Percentiles rank a stretch among this genome's conserved stretches.
phyloP scores from a whole-genome alignment of 495 filamentous ascomycete genomes.

The Penicillium turbatum region DNA sequence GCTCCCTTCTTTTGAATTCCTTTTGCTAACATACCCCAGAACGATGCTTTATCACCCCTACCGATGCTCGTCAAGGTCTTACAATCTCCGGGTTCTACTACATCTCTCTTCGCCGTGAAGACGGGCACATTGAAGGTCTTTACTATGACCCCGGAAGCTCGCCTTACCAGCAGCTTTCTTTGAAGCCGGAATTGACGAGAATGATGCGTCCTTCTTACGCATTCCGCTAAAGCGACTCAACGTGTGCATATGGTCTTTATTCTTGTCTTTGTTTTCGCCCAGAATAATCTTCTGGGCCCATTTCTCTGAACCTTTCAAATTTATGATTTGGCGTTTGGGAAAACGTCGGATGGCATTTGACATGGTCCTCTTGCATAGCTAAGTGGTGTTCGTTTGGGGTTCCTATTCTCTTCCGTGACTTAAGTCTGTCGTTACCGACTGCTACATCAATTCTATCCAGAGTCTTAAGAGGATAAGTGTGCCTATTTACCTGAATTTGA shows the following conservation, averaged over 20 bases:
- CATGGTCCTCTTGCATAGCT: conserved; percentile 24
- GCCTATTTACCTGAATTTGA: background rate
- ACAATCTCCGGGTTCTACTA: conserved; percentile 79
- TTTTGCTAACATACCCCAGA: conserved; percentile 37
- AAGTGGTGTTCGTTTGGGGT: conserved; percentile 15
- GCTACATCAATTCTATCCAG: too few relatives aligned
- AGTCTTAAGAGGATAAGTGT: too few relatives aligned
- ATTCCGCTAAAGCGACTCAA: conserved; percentile 33
- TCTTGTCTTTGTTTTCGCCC: conserved; percentile 3
- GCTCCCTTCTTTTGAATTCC: background rate
- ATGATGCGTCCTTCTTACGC: conserved; percentile 41
- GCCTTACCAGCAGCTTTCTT: conserved; percentile 63
- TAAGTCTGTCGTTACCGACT: too few relatives aligned
- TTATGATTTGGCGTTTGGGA: conserved; percentile 7
- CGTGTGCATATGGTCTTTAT: background rate
- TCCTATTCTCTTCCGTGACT: background rate
- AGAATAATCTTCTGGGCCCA: conserved; percentile 7
- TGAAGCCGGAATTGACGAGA: conserved; percentile 48
- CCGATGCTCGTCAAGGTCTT: conserved; percentile 53
- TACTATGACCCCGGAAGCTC: conserved; percentile 71
- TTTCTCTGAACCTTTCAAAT: background rate
- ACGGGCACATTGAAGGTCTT: conserved; percentile 62
- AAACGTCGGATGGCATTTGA: conserved; percentile 9
- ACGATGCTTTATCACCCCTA: conserved; percentile 66
- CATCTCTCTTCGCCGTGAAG: conserved; percentile 56